phyloP scores from a whole-genome alignment of 352 stramenopile genomes.

The Thalassiosira allenii region DNA sequence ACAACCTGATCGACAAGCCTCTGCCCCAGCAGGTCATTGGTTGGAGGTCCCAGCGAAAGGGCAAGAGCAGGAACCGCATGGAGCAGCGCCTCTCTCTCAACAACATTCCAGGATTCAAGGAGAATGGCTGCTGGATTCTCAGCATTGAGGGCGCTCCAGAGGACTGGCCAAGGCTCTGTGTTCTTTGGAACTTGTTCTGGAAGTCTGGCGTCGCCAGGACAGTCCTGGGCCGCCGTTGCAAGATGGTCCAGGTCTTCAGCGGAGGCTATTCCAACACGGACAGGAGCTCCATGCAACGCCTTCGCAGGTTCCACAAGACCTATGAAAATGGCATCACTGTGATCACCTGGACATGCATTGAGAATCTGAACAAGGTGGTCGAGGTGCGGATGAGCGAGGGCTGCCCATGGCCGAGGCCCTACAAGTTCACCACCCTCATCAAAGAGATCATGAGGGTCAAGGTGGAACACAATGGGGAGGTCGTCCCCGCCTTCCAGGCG shows the following conservation, averaged over 20 bases:
- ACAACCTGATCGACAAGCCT: not conserved
- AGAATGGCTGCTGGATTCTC: not conserved
- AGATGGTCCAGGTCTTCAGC: not conserved
- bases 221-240: not conserved
- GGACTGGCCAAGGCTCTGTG: not conserved
- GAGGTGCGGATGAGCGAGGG: not conserved
- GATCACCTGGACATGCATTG: not conserved
- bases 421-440: not conserved
- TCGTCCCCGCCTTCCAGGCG: not conserved
- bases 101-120: not conserved
- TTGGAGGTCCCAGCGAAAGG: not conserved
- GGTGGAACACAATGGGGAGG: not conserved
- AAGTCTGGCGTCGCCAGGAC: not conserved
- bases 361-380: not conserved
- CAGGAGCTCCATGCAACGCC: not conserved
- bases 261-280: not conserved
- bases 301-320: not conserved
- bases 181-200: not conserved
- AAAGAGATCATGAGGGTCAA: not conserved
- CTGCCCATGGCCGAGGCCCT: not conserved
- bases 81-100: not conserved
- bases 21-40: not conserved
- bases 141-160: not conserved
- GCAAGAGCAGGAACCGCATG: not conserved
- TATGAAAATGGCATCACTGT: not conserved